Conservation (phyloP, 1,139 yeast species). For the Blastobotrys arbuscula region DNA sequence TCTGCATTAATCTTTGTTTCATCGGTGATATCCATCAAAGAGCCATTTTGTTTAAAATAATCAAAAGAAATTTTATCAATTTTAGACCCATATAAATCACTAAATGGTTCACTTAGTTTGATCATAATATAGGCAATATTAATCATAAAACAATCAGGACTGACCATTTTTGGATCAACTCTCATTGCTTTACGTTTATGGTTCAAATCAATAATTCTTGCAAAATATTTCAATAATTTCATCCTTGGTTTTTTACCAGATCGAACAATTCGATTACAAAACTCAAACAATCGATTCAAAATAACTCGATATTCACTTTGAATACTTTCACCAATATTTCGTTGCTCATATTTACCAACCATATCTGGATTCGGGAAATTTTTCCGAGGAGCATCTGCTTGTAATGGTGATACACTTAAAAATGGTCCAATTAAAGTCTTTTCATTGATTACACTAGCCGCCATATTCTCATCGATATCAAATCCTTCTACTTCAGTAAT, state of each 20-base stretch:
- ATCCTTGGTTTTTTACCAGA: conserved; percentile 62
- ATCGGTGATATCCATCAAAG: conserved; percentile 58
- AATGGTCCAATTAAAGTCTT: conserved; percentile 70
- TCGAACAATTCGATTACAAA: conserved; percentile 71
- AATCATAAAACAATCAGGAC: conserved; percentile 78
- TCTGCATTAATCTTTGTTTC: conserved; percentile 84
- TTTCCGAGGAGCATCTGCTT: conserved; percentile 23
- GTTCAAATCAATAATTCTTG: conserved; percentile 65
- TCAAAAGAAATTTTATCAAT: conserved; percentile 70
- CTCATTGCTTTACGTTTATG: conserved; percentile 81
- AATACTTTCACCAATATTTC: conserved; percentile 23
- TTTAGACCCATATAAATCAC: conserved; percentile 53
- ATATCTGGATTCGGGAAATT: conserved; percentile 27
- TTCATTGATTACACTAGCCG: conserved; percentile 46
- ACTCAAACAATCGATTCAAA: conserved; percentile 46
- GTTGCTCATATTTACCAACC: conserved; percentile 22
- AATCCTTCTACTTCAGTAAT: conserved; percentile 57
- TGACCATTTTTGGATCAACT: conserved; percentile 59
- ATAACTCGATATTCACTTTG: conserved; percentile 30
- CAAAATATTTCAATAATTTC: conserved; percentile 61
- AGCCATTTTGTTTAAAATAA: conserved; percentile 47
- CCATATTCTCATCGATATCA: conserved; percentile 32
- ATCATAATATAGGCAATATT: conserved; percentile 66
- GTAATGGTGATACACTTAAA: conserved; percentile 67
- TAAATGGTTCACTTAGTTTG: conserved; percentile 76